Base-by-base conservation (phyloP, 768 basidiomycete species). In the Naganishia vaughanmartiniae region DNA sequence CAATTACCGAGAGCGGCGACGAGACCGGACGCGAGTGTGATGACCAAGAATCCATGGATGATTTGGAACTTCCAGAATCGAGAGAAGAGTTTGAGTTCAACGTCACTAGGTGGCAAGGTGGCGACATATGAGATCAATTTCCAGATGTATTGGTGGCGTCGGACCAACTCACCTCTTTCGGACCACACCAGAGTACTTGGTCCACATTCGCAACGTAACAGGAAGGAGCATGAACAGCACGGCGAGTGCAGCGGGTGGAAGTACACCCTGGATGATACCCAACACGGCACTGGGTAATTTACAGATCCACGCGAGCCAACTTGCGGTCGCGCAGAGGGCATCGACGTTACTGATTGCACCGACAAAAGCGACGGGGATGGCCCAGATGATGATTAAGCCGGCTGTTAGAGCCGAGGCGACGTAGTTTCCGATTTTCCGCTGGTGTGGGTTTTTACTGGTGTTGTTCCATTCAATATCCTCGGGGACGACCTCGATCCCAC, bases 31-130 rank as follows among this genome's bases (percentile, higher is more conserved):
- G 81, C 73, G 14, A 79, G 63, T 30, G 81, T 81, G 72, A 79
- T 70, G 68, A 82, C 77, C 33, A 82, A 73, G 80, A 82, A 82
- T 69, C 81, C 81, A 76, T 82, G 79, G 54, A 82, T 79, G 73
- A 81, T 76, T 57, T 81, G 78, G 77, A 82, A 82, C 46, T 79
- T 70, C 77, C 78, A 81, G 77, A 73, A 81, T 67, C 80, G 73
- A n/a, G 75, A 73, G 72, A 80, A 81, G 15, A 81, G 73, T 65
- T 76, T 76, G 68, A 79, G 71, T 70, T 81, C 80, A 68, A 79
- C 76, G 54, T 81, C 79, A 46, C 78, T 80, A 42, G 48, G 14
- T 45, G 33, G 60, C 34, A 6, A 24, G 17, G 57, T 7, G 7
- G 51, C 2, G 34, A 36, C 30, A 31, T 2, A 28, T 4, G 31